phyloP scores from a whole-genome alignment of 2,329 filamentous ascomycete genomes.

The Alternaria incomplexa region DNA sequence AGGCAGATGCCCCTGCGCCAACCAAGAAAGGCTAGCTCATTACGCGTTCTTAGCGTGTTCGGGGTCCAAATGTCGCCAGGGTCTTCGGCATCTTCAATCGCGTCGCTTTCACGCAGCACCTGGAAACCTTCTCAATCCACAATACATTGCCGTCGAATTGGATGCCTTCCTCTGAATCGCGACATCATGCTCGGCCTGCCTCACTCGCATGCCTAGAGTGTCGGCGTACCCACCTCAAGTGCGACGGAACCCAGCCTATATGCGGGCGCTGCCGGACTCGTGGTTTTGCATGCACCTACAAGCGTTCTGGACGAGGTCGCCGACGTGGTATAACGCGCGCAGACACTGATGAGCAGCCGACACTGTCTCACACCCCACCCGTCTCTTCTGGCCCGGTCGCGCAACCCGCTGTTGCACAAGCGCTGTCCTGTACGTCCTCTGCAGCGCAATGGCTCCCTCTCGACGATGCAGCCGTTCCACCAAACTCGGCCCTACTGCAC shows the following conservation, averaged over 20 bases:
- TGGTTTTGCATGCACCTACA: slow-evolving; percentile 52
- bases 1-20: background rate
- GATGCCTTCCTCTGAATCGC: slow-evolving; percentile 2
- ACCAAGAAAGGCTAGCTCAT: background rate
- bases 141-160: background rate
- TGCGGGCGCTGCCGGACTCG: slow-evolving; percentile 52
- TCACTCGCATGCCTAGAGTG: slow-evolving; percentile 56
- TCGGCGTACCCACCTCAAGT: slow-evolving; percentile 56
- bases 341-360: background rate
- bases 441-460: slow-evolving; percentile 28
- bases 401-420: slow-evolving; percentile 14
- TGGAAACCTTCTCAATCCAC: slow-evolving; percentile 1
- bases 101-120: background rate
- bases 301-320: slow-evolving; percentile 54
- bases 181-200: slow-evolving; percentile 16
- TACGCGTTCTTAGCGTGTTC: background rate
- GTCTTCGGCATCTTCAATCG: slow-evolving; percentile 7
- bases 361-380: background rate
- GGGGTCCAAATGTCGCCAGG: background rate
- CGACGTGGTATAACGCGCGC: slow-evolving; percentile 35
- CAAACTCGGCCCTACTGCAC: background rate
- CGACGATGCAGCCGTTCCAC: background rate
- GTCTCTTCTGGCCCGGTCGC: background rate
- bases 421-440: slow-evolving; percentile 12
- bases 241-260: slow-evolving; percentile 52